Conservation (phyloP, 805 yeast species). For the Candida suzukii region DNA sequence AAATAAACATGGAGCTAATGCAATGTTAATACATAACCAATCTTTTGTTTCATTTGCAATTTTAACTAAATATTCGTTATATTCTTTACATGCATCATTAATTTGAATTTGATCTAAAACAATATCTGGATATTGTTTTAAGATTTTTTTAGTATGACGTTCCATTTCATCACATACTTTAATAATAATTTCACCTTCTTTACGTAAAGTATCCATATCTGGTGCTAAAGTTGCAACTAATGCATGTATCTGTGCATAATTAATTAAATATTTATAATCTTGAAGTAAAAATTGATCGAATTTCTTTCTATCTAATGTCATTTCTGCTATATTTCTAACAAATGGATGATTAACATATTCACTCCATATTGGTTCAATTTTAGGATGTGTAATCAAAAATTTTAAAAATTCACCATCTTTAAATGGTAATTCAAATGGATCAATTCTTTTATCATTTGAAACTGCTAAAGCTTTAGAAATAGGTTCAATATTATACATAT, state of each 20-base stretch:
- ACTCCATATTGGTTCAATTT: slow-evolving; percentile 49
- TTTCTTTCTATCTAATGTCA: slow-evolving; percentile 38
- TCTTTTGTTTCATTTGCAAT: slow-evolving; percentile 46
- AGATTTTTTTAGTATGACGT: slow-evolving; percentile 46
- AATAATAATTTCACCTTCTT: slow-evolving; percentile 43
- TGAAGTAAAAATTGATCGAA: slow-evolving; percentile 45
- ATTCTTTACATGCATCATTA: slow-evolving; percentile 50
- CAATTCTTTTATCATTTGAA: slow-evolving; percentile 1
- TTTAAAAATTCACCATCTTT: slow-evolving; percentile 34
- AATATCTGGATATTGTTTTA: slow-evolving; percentile 31
- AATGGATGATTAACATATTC: slow-evolving; percentile 57
- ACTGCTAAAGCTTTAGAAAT: not conserved
- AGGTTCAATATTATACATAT: slow-evolving; percentile 32
- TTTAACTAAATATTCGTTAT: slow-evolving; percentile 52
- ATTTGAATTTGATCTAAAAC: slow-evolving; percentile 41
- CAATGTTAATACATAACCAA: slow-evolving; percentile 59
- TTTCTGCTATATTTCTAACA: slow-evolving; percentile 44
- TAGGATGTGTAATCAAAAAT: slow-evolving; percentile 50
- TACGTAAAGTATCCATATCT: slow-evolving; percentile 38
- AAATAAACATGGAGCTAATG: slow-evolving; percentile 68
- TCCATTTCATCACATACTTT: slow-evolving; percentile 49
- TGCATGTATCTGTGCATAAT: slow-evolving; percentile 60
- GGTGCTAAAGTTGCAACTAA: slow-evolving; percentile 60
- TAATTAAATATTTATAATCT: slow-evolving; percentile 64
- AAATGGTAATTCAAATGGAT: slow-evolving; percentile 8